Base-by-base conservation (phyloP, 306 rosid genomes). In the Cicer bijugum region DNA sequence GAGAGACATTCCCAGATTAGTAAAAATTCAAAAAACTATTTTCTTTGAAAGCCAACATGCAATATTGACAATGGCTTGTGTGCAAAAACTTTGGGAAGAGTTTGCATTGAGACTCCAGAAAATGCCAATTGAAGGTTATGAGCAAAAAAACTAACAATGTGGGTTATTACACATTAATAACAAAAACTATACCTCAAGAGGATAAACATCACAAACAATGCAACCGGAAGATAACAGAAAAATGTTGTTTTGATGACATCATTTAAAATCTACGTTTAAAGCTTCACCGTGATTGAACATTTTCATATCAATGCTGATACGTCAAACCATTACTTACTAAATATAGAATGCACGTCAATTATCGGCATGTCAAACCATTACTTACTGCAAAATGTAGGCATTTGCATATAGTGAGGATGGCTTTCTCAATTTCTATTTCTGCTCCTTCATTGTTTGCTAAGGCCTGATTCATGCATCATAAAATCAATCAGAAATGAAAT, bases 321-420 rank as follows among this genome's bases (percentile, higher is more conserved):
- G 35, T 28, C 5, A 28, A 28, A 28, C 35, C 5, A 5, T 39
- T 9, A 15, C 35, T 28, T 28, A 63, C n/a, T 39, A 39, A 39
- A 15, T 8, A 60, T 46, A 71, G 52, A 60, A 16, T 44, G 20
- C 9, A 19, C 42, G 59, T 37, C 47, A 59, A 78, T 11, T 72
- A 63, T 17, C 56, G 10, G 72, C 57, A 69, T 9, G 70, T 3
- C 51, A 76, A 67, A 76, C 47, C 74, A 66, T 46, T 61, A 89
- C 96, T 89, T 86, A 92, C 97, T 57, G 92, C 79, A 79, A 86
- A 90, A 83, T 88, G 85, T 42, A 92, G 67, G 87, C 97, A 92
- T 85, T 92, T 92, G 88, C 96, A 87, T 60, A 86, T 77, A 56
- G 86, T 73, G 76, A 88, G 91, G 63, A 92, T 89, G 23, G 84